These are phyloP conservation scores for Colletotrichum orbiculare DNA, from an alignment of 2,329 filamentous ascomycete genomes.

Conservation along the genomic window DNA sequence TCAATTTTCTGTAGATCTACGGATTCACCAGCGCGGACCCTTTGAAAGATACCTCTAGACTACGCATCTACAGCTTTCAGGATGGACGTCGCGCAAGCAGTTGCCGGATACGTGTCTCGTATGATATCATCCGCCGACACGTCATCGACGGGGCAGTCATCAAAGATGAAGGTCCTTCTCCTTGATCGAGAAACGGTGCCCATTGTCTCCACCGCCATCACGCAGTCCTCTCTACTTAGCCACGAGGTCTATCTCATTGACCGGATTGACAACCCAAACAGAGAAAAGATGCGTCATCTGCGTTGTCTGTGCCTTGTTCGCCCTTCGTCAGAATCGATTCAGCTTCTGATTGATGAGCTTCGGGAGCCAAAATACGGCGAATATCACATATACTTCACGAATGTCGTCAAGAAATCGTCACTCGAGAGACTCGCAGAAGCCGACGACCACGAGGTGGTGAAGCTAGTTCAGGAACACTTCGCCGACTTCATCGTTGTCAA, in stretches of 20 bases:
- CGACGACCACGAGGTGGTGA: constrained; percentile 97
- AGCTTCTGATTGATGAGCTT: constrained; percentile 93
- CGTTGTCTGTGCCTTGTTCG: constrained; percentile 93
- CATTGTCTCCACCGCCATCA: constrained; percentile 94
- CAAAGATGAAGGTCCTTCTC: constrained; percentile 98
- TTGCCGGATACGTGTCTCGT: constrained; percentile 95
- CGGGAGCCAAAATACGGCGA: constrained; percentile 97
- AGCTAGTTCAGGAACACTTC: constrained; percentile 93
- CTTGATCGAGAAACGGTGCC: constrained; percentile 94
- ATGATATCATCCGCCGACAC: constrained; percentile 89
- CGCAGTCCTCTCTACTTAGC: constrained; percentile 92
- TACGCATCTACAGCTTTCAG: constrained; percentile 41
- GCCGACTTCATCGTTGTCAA: constrained; percentile 97
- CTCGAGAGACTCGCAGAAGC: constrained; percentile 94
- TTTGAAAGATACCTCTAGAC: no score
- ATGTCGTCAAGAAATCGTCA: constrained; percentile 95
- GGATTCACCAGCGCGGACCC: no score
- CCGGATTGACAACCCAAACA: constrained; percentile 86
- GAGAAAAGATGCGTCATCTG: constrained; percentile 98
- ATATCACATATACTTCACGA: constrained; percentile 97
- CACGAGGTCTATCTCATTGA: constrained; percentile 99
- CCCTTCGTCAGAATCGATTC: constrained; percentile 91
- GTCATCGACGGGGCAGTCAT: constrained; percentile 72
- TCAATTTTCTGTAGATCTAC: no score
- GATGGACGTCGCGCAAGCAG: constrained; percentile 95